Conservation (phyloP, 192 early-diverging fungal genomes). For the Radiomyces spectabilis region DNA sequence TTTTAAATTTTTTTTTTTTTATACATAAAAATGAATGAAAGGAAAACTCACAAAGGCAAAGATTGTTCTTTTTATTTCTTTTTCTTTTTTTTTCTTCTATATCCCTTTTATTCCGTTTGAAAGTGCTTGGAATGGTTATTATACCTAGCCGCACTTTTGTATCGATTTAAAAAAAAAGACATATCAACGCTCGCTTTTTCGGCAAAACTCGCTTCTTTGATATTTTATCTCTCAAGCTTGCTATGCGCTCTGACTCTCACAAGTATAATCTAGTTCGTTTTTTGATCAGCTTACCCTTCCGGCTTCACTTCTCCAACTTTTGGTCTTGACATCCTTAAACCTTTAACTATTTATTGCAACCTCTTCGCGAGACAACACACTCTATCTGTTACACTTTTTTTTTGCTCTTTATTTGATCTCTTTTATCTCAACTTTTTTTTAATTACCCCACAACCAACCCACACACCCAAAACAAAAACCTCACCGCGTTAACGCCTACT, state of each 20-base stretch:
- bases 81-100: no score
- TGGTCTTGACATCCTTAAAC: slow-evolving; percentile 29
- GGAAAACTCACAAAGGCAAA: no score
- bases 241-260: slow-evolving; percentile 26
- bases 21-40: no score
- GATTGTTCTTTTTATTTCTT: no score
- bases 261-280: slow-evolving; percentile 26
- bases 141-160: no score
- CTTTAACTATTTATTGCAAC: slow-evolving; percentile 7
- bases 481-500: no score
- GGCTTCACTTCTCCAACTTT: slow-evolving; percentile 35
- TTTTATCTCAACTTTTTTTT: background rate
- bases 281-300: slow-evolving; percentile 31
- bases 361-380: background rate
- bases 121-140: no score
- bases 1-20: no score
- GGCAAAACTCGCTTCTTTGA: no score
- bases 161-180: background rate
- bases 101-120: no score
- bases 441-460: background rate
- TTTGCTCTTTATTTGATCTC: background rate
- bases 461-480: slow-evolving; percentile 1
- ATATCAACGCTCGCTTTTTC: no score
- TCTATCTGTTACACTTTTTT: background rate
- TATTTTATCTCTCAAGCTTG: slow-evolving; percentile 4